phyloP scores from a whole-genome alignment of 1,284 basidiomycete species.

The Puccinia hordei region DNA sequence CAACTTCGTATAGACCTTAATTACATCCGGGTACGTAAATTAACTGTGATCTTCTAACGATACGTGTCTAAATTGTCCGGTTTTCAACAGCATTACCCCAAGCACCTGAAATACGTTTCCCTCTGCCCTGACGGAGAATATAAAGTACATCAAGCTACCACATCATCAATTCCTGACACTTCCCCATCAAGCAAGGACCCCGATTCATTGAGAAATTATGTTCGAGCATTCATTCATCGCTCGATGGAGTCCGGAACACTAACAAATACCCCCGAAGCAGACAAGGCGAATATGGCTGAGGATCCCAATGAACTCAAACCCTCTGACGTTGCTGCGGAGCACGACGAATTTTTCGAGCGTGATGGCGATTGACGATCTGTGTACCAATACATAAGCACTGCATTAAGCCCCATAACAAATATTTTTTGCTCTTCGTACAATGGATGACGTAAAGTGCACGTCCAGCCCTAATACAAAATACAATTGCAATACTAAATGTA shows the following conservation, averaged over 20 bases:
- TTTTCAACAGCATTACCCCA: constrained; percentile 35
- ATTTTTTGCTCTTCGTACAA: too few species aligned
- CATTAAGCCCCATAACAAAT: too few species aligned
- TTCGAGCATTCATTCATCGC: constrained; percentile 25
- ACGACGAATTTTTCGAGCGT: constrained; percentile 26
- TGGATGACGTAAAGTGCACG: too few species aligned
- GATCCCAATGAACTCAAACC: background rate
- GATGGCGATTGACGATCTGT: background rate
- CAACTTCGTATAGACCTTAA: constrained; percentile 44
- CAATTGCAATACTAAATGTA: too few species aligned
- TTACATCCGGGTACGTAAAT: constrained; percentile 30
- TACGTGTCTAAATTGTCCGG: background rate
- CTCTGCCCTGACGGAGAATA: constrained; percentile 45
- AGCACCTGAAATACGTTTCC: constrained; percentile 50
- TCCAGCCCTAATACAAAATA: too few species aligned
- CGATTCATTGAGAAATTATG: constrained; percentile 36
- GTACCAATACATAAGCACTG: background rate
- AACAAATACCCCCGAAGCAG: constrained; percentile 19
- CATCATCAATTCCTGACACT: constrained; percentile 10
- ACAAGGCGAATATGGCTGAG: background rate
- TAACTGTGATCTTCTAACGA: background rate
- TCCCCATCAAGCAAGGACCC: constrained; percentile 40
- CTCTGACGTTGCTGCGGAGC: constrained; percentile 6
- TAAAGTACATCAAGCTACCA: constrained; percentile 15
- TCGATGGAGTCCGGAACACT: constrained; percentile 37